A percentile compares a stretch with the other conserved stretches of the same genome.
Conservation (phyloP, 2,329 filamentous ascomycete genomes). For the Fusarium denticulatum region DNA sequence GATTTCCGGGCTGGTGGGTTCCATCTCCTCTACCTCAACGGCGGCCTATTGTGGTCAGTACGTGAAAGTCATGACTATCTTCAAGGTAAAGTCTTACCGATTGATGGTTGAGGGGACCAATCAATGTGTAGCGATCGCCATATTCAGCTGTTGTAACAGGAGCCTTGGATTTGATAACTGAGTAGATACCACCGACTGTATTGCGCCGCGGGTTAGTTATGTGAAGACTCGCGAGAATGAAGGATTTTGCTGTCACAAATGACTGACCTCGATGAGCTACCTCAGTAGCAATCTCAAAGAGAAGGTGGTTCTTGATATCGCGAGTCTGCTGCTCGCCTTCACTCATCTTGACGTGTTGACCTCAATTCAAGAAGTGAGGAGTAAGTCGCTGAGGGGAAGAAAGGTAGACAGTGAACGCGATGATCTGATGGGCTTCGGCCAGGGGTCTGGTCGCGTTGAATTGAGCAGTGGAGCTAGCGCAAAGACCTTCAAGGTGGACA, state of each 20-base stretch:
- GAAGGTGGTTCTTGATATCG: constrained; percentile 93
- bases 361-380: constrained; percentile 5
- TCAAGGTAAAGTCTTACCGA: constrained; percentile 69
- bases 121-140: constrained; percentile 95
- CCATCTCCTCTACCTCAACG: constrained; percentile 96
- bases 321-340: constrained; percentile 59
- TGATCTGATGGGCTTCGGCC: constrained; percentile 34
- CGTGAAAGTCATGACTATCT: neutral
- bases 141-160: constrained; percentile 98
- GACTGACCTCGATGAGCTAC: constrained; percentile 90
- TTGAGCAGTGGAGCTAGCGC: constrained; percentile 5
- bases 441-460: constrained; percentile 21
- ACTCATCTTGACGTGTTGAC: constrained; percentile 53
- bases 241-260: constrained; percentile 13
- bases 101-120: constrained; percentile 90
- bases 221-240: constrained; percentile 8
- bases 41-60: constrained; percentile 70
- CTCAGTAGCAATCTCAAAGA: constrained; percentile 97
- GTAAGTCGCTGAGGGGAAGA: constrained; percentile 18
- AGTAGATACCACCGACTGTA: constrained; percentile 96
- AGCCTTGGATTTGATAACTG: constrained; percentile 98
- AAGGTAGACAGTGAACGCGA: constrained; percentile 8
- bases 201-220: constrained; percentile 23
- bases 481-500: constrained; percentile 10
- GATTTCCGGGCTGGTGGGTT: constrained; percentile 82